Evolutionary conservation across 2,329 filamentous ascomycete genomes (phyloP).

Genomic region (Colletotrichum caudatum): DNA sequence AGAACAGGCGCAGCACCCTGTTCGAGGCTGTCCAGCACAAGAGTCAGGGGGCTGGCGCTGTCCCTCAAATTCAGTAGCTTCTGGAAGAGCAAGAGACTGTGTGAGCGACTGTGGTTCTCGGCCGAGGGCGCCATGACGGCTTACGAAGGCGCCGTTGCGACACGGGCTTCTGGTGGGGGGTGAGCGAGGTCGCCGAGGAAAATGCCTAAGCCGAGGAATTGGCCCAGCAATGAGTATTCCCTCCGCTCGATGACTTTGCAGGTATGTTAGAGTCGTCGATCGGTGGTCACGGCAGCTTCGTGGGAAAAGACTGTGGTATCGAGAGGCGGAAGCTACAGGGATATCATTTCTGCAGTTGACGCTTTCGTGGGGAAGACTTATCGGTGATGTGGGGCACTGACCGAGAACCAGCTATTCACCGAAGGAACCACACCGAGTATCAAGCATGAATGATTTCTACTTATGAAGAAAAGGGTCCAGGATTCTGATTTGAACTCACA

Average conservation of each 20-base stretch:
- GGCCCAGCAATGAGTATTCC: background rate
- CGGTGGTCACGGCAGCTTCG: background rate
- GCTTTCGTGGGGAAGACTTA: slow-evolving; percentile 35
- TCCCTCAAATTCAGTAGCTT: slow-evolving; percentile 84
- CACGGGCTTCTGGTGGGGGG: background rate
- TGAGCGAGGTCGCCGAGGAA: background rate
- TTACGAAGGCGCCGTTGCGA: background rate
- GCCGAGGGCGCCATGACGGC: slow-evolving; percentile 65
- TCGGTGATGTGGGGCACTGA: slow-evolving; percentile 39
- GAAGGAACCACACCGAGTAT: background rate
- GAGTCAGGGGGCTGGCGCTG: slow-evolving; percentile 85
- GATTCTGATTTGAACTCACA: rapidly evolving
- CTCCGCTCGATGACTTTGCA: background rate
- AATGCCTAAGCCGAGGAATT: background rate
- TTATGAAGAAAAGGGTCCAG: background rate
- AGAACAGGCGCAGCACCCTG: slow-evolving; percentile 80
- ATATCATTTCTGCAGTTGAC: slow-evolving; percentile 12
- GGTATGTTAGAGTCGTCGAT: background rate
- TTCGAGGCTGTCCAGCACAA: slow-evolving; percentile 87
- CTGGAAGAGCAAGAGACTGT: slow-evolving; percentile 85
- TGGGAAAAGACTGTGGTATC: background rate
- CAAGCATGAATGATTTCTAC: background rate
- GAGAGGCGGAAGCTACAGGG: background rate
- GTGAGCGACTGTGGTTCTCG: slow-evolving; percentile 79
- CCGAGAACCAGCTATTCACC: slow-evolving; percentile 4